A percentile compares a stretch with the other conserved stretches of the same genome.
These are phyloP conservation scores for Pythium monospermum DNA, from an alignment of 352 stramenopile species.

Conservation along the genomic window DNA sequence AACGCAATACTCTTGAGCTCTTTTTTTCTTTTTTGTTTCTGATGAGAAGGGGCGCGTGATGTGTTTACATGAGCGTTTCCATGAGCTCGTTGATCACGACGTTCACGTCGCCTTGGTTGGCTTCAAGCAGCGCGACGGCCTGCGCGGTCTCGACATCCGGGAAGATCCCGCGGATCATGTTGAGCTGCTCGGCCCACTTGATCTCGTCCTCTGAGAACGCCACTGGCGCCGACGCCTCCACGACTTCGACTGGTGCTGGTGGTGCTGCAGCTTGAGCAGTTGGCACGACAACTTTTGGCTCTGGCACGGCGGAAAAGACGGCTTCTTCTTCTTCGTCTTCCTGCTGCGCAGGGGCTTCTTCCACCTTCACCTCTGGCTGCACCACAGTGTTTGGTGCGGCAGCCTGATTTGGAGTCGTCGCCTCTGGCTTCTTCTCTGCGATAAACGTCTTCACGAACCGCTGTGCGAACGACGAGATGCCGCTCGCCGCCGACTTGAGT, in stretches of 20 bases:
- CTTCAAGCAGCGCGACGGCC: slow-evolving; percentile 58
- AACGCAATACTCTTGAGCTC: too few species aligned
- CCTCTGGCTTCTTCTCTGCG: slow-evolving; percentile 41
- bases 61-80: slow-evolving; percentile 29
- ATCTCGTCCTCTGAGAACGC: slow-evolving; percentile 58
- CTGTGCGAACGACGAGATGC: slow-evolving; percentile 65
- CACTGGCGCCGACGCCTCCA: slow-evolving; percentile 11
- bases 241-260: slow-evolving; percentile 5
- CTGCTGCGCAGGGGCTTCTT: neutral
- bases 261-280: too few species aligned
- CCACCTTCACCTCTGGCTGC: slow-evolving; percentile 16
- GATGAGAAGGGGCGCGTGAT: too few species aligned
- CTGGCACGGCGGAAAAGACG: neutral
- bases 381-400: slow-evolving; percentile 1
- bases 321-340: neutral
- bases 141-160: slow-evolving; percentile 41
- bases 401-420: neutral
- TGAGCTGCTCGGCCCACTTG: slow-evolving; percentile 69
- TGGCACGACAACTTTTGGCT: slow-evolving; percentile 11
- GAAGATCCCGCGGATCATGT: slow-evolving; percentile 55
- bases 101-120: slow-evolving; percentile 60
- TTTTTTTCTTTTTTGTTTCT: too few species aligned
- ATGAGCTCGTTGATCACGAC: slow-evolving; percentile 76
- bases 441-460: slow-evolving; percentile 61
- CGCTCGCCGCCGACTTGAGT: slow-evolving; percentile 35